Evolutionary conservation across 1,284 basidiomycete genomes (phyloP).

Genomic region (Cutaneotrichosporon cavernicola): DNA sequence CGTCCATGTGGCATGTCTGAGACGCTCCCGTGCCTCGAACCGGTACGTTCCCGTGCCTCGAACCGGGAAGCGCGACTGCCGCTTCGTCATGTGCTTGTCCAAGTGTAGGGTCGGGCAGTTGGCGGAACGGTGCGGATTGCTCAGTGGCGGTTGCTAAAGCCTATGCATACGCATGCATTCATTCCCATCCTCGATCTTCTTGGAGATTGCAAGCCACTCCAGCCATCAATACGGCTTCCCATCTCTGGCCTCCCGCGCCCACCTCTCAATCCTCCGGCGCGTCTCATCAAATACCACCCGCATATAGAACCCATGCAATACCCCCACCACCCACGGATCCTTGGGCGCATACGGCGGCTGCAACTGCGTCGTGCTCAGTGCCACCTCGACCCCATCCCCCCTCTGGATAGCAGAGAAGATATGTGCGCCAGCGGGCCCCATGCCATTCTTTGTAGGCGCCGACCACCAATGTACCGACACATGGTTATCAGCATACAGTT

Average conservation of each 20-base stretch:
- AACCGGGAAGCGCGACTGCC: no score
- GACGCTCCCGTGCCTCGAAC: no score
- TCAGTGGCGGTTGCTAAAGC: no score
- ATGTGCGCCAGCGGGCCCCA: neutral
- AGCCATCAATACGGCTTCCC: neutral
- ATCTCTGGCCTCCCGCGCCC: slow-evolving; percentile 2
- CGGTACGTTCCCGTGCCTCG: no score
- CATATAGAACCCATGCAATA: slow-evolving; percentile 2
- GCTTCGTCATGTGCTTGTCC: no score
- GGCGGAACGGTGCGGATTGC: no score
- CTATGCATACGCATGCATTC: no score
- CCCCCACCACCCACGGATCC: neutral
- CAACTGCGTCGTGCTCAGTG: neutral
- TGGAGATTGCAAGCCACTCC: neutral
- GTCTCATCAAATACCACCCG: slow-evolving; percentile 3
- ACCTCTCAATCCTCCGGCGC: neutral
- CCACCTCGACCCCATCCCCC: neutral
- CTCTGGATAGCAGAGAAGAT: neutral
- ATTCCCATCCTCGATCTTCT: no score
- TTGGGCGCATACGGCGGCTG: slow-evolving; percentile 8
- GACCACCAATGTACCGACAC: neutral
- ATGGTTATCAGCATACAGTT: neutral
- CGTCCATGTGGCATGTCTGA: no score
- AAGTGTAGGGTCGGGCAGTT: no score
- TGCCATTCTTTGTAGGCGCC: neutral